Evolutionary conservation across 106 monocot genomes (phyloP), one percentile per base, ranked within the genome.

Genomic region (Dactylorhiza incarnata): DNA sequence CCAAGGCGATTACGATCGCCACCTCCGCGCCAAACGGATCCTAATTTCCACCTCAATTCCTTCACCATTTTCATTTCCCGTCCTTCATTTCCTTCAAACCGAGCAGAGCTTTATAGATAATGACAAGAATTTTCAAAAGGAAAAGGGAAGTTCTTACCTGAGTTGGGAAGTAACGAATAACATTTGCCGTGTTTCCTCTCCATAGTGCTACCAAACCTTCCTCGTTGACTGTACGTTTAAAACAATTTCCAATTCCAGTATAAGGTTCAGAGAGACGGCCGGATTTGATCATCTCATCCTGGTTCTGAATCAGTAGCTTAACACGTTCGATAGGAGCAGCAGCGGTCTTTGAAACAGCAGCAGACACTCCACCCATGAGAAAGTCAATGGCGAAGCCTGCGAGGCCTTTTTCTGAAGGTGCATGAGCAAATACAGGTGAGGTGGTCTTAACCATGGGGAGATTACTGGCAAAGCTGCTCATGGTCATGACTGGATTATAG

Each of bases 81-180:
- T 37, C 37, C 37, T 37, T 37, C 37, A 37, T 3, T 37, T 37
- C 13, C 15, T 52, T 52, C 52, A 11, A 11, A 52, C 9, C 9
- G 15, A 15, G 13, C 9, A 52, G 15, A 52, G 15, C 62, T 63
- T 63, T 7, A 24, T 63, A 63, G n/a, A 23, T 63, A 23, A 24
- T 0, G 25, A 23, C 7, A 15, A 66, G 29, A 66, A 13, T 14
- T 66, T 12, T 23, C 11, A 22, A 26, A 20, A 66, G 48, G 48
- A 37, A 37, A 37, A 37, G 37, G 37, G 37, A 37, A 37, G 37
- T 37, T 22, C 67, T 72, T 15, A 79, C 79, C 73, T 86, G 86
- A 6, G 86, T 86, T 20, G 86, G 86, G 80, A 86, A 86, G 48
- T 86, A 86, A 62, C 86, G 86, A 62, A 86, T 80, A 44, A 86